phyloP scores from a whole-genome alignment of 768 basidiomycete species.

The Dentipellis fragilis region DNA sequence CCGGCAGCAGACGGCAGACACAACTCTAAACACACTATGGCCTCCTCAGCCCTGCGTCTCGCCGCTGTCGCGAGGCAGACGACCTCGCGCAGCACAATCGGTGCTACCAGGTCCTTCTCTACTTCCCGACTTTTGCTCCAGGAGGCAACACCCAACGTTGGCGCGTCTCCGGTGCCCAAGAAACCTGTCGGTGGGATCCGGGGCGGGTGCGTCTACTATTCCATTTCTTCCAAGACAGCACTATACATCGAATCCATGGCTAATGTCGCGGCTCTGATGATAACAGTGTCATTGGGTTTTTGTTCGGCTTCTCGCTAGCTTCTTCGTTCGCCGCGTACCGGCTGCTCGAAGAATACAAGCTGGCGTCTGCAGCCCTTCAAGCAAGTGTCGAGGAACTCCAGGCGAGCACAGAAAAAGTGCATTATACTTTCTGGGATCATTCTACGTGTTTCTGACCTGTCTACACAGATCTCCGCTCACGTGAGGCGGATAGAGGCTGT shows the following conservation, averaged over 20 bases:
- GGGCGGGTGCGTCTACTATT: slow-evolving; percentile 25
- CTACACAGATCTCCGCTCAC: slow-evolving; percentile 64
- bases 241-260: background rate
- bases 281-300: slow-evolving; percentile 66
- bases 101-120: slow-evolving; percentile 29
- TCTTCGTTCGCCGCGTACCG: slow-evolving; percentile 82
- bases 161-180: slow-evolving; percentile 46
- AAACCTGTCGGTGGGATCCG: slow-evolving; percentile 60
- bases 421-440: background rate
- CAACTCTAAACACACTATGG: slow-evolving; percentile 20
- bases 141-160: slow-evolving; percentile 36
- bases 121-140: slow-evolving; percentile 34
- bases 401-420: slow-evolving; percentile 71
- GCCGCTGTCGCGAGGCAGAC: slow-evolving; percentile 3
- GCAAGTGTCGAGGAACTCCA: slow-evolving; percentile 83
- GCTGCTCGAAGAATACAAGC: slow-evolving; percentile 83
- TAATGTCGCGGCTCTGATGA: background rate
- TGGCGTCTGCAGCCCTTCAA: slow-evolving; percentile 78
- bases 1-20: background rate
- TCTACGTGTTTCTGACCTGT: background rate
- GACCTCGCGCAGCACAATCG: background rate
- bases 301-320: slow-evolving; percentile 86
- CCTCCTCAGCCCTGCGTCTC: slow-evolving; percentile 16
- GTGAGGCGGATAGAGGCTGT: slow-evolving; percentile 76
- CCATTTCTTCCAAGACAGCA: background rate